A percentile compares a stretch with the other conserved stretches of the same genome.
Evolutionary conservation across 2,329 filamentous ascomycete genomes (phyloP).

Genomic region (Claviceps africana): DNA sequence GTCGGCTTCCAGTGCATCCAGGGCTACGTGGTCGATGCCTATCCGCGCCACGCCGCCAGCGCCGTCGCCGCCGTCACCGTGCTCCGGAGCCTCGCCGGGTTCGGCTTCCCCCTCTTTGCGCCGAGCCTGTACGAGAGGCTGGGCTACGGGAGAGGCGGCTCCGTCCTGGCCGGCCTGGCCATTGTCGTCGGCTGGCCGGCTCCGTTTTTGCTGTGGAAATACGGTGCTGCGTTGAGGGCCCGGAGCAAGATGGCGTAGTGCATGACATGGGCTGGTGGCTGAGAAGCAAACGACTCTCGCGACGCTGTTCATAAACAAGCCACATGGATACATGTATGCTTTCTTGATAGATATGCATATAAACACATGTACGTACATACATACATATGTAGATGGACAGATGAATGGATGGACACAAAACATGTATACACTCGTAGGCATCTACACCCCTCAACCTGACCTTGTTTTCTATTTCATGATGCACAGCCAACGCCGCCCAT

Average conservation of each 20-base stretch:
- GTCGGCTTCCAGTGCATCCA: slow-evolving; percentile 29
- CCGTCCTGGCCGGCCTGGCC: slow-evolving; percentile 26
- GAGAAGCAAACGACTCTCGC: too few relatives aligned
- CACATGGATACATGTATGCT: too few relatives aligned
- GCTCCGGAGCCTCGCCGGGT: slow-evolving; percentile 33
- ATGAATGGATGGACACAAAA: too few relatives aligned
- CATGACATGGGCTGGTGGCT: too few relatives aligned
- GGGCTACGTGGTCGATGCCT: slow-evolving; percentile 32
- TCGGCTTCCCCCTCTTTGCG: slow-evolving; percentile 38
- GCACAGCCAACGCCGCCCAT: background rate
- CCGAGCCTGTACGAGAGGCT: slow-evolving; percentile 28
- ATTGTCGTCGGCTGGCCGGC: slow-evolving; percentile 17
- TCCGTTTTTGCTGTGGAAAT: slow-evolving; percentile 2
- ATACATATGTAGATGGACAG: too few relatives aligned
- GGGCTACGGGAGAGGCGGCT: slow-evolving; percentile 29
- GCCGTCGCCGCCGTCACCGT: slow-evolving; percentile 30
- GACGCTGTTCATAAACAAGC: too few relatives aligned
- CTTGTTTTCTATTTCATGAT: too few relatives aligned
- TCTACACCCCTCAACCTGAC: too few relatives aligned
- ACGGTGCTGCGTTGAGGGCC: background rate
- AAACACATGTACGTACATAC: too few relatives aligned
- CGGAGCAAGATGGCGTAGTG: background rate
- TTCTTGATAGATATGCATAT: too few relatives aligned
- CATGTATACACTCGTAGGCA: too few relatives aligned
- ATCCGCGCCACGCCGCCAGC: slow-evolving; percentile 30